These are phyloP conservation scores for Rhodotorula paludigena DNA, from an alignment of 768 basidiomycete species.

Conservation along the genomic window DNA sequence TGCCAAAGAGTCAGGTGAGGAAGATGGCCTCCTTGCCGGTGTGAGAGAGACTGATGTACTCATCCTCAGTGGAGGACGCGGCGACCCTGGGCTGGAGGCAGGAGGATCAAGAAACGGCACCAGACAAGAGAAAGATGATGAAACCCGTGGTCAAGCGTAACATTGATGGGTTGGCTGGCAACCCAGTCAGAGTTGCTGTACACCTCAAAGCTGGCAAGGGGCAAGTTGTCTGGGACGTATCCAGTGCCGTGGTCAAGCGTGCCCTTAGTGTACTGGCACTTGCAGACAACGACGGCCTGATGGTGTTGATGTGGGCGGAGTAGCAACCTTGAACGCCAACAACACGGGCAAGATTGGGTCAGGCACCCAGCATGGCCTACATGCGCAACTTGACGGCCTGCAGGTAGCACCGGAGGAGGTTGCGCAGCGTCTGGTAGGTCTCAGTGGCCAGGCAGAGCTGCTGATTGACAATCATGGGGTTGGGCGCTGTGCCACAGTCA, in stretches of 20 bases:
- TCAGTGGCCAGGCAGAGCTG: conserved; percentile 1
- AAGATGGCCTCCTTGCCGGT: conserved; percentile 15
- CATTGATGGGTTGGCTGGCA: neutral
- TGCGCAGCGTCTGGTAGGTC: neutral
- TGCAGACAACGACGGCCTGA: conserved; percentile 32
- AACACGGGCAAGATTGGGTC: neutral
- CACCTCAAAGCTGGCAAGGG: too few species aligned
- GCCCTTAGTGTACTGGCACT: too few species aligned
- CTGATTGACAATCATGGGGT: conserved; percentile 9
- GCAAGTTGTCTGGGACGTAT: too few species aligned
- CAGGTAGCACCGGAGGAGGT: conserved; percentile 5
- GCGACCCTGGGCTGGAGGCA: neutral
- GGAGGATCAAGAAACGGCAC: neutral
- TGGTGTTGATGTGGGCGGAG: conserved; percentile 18
- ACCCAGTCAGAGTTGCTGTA: neutral
- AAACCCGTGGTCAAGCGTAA: neutral
- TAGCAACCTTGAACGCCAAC: neutral
- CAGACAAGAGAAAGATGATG: neutral
- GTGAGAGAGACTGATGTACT: conserved; percentile 48
- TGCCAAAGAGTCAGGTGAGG: neutral
- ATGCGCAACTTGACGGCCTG: conserved; percentile 29
- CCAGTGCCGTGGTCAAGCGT: too few species aligned
- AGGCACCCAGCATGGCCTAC: conserved; percentile 16
- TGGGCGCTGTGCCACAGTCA: conserved; percentile 2
- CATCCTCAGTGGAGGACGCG: conserved; percentile 45